Base-by-base conservation (phyloP, 441 rosid species). In the Populus hybrid region DNA sequence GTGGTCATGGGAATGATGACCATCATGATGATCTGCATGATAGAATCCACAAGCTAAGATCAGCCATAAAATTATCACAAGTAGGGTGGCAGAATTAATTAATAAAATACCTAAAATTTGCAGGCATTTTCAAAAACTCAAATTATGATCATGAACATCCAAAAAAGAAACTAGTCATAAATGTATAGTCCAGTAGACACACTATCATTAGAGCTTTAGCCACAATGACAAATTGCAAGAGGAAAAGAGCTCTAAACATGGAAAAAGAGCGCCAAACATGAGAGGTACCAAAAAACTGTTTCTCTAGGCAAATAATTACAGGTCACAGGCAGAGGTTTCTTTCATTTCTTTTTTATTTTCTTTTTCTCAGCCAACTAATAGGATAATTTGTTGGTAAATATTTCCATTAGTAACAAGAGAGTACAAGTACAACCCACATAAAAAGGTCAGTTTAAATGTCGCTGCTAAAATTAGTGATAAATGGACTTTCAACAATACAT, bases 1-100 rank as follows among this genome's bases (percentile, higher is more conserved):
- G 84, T 94, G 98, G 85, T 92, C 98, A 79, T 91, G 94, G 21
- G 91, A 78, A 83, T 91, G 98, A 75, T 86, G 90, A 81, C 69
- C 85, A 70, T 88, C 86, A 78, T 90, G 90, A 86, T 88, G 90
- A 53, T 89, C 94, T 92, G 92, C 84, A 75, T 1, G n/a, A 36
- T 32, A 72, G 67, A 74, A 68, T 19, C 75, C 84, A 75, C 40
- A 74, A 21, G 34, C 6, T 32, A 34, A 9, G 32, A 24, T 70
- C 53, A 65, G 65, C 70, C 63, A 70, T 34, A 67, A 34, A n/a
- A 53, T 18, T 67, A 23, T 30, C 32, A 77, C 10, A 67, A n/a
- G 28, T 35, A 38, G 28, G 34, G 34, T 32, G 12, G 19, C 40
- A 19, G 0, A 72, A 14, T 11, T 35, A 59, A 69, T 26, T 46